Evolutionary conservation across 1,284 basidiomycete species (phyloP).

Genomic region (Moniliophthora roreri): DNA sequence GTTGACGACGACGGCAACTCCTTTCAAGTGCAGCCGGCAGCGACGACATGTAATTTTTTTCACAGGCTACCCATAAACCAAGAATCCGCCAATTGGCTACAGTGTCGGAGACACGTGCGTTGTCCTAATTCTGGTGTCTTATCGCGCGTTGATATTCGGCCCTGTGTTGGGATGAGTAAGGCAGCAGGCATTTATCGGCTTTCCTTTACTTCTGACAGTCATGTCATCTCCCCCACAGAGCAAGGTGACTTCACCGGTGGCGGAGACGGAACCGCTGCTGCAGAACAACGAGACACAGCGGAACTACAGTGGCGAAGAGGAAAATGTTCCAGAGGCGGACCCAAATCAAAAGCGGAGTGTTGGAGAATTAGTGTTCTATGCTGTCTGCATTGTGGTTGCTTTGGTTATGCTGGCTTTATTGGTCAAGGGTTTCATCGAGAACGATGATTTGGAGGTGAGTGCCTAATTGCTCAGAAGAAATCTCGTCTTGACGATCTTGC

Average conservation of each 20-base stretch:
- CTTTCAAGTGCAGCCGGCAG: too few species aligned
- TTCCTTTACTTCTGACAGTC: background rate
- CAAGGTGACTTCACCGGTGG: slow-evolving; percentile 2
- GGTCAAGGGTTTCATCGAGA: slow-evolving; percentile 68
- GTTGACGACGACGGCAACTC: too few species aligned
- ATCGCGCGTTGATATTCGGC: too few species aligned
- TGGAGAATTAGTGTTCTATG: slow-evolving; percentile 25
- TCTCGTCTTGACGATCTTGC: background rate
- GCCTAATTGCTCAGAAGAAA: background rate
- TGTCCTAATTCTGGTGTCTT: too few species aligned
- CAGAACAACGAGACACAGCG: background rate
- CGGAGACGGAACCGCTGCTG: slow-evolving; percentile 11
- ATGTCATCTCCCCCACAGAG: slow-evolving; percentile 10
- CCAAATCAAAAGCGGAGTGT: slow-evolving; percentile 14
- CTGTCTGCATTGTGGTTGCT: slow-evolving; percentile 32
- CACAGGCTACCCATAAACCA: too few species aligned
- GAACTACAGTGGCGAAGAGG: slow-evolving; percentile 10
- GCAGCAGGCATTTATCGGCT: background rate
- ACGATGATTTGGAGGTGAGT: slow-evolving; percentile 64
- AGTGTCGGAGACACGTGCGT: too few species aligned
- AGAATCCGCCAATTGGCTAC: too few species aligned
- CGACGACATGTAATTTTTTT: too few species aligned
- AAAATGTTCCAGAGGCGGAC: slow-evolving; percentile 11
- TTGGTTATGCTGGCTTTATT: slow-evolving; percentile 47
- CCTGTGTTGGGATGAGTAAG: too few species aligned